Percentiles rank a stretch among this genome's conserved stretches.
Conservation (phyloP, 1,139 yeast species). For the Yamadazyma spencermartinsiae region DNA sequence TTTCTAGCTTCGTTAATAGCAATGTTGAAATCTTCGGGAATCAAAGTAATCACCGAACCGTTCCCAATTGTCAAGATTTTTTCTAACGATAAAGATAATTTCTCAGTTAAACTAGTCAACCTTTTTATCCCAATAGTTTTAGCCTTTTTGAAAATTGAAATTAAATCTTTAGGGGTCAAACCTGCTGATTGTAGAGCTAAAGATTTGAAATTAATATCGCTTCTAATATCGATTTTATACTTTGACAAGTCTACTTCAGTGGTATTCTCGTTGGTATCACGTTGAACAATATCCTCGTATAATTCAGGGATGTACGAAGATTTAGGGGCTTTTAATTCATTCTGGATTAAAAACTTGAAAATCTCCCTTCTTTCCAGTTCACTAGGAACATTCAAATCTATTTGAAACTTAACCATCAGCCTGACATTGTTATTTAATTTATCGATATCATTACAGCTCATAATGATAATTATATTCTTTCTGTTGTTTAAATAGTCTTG, state of each 20-base stretch:
- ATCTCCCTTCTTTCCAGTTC: constrained; percentile 72
- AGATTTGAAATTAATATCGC: constrained; percentile 57
- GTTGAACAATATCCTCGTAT: constrained; percentile 21
- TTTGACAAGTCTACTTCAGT: constrained; percentile 12
- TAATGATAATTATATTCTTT: constrained; percentile 53
- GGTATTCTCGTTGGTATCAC: constrained; percentile 14
- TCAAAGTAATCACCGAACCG: constrained; percentile 58
- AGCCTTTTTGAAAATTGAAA: constrained; percentile 68
- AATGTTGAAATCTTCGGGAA: constrained; percentile 63
- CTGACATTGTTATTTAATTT: constrained; percentile 66
- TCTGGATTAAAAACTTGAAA: constrained; percentile 49
- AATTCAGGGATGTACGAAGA: constrained; percentile 11
- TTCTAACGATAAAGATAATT: constrained; percentile 16
- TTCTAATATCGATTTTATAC: constrained; percentile 29
- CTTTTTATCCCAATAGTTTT: constrained; percentile 59
- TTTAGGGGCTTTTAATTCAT: constrained; percentile 17
- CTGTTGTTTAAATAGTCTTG: constrained; percentile 48
- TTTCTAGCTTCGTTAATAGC: constrained; percentile 84
- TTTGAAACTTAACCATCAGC: constrained; percentile 72
- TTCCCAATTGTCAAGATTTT: constrained; percentile 36
- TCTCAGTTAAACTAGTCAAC: constrained; percentile 28
- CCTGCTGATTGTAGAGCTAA: constrained; percentile 92
- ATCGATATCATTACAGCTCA: constrained; percentile 74
- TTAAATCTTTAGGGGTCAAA: constrained; percentile 79
- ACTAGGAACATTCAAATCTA: constrained; percentile 73